Conservation (phyloP, 306 rosid genomes). For the Quercus glauca region DNA sequence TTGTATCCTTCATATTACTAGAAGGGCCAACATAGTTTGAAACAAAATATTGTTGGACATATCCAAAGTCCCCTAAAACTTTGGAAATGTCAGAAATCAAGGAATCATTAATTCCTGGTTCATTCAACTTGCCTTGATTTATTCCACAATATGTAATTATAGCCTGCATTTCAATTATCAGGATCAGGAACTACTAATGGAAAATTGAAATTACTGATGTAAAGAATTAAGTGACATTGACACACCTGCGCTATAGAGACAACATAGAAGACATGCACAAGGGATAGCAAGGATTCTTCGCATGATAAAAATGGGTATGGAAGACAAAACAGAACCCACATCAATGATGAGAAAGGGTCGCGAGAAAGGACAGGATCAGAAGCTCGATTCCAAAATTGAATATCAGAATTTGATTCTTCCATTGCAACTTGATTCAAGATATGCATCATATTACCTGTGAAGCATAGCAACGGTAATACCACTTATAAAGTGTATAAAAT, state of each 20-base stretch:
- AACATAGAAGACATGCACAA: conserved; percentile 78
- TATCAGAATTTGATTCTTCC: conserved; percentile 45
- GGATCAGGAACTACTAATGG: conserved; percentile 23
- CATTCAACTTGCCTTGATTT: conserved; percentile 34
- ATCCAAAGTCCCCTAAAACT: conserved; percentile 50
- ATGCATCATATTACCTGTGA: conserved; percentile 55
- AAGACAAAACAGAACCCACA: conserved; percentile 94
- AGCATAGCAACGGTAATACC: conserved; percentile 18
- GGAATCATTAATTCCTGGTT: conserved; percentile 48
- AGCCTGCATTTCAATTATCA: conserved; percentile 51
- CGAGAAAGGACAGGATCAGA: conserved; percentile 79
- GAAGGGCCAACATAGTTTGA: conserved; percentile 54
- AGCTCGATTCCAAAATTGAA: conserved; percentile 74
- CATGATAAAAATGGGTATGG: conserved; percentile 80
- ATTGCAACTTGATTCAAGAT: conserved; percentile 49
- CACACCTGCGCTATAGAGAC: conserved; percentile 87
- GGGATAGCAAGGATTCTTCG: conserved; percentile 71
- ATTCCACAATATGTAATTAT: conserved; percentile 54
- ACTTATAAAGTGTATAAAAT: neutral
- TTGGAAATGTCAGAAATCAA: conserved; percentile 67
- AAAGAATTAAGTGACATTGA: conserved; percentile 14
- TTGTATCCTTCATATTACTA: conserved; percentile 53
- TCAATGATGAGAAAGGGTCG: conserved; percentile 90
- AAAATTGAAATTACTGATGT: conserved; percentile 8
- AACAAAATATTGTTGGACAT: conserved; percentile 44